phyloP scores from a whole-genome alignment of 2,329 filamentous ascomycete genomes.

The Stylonectria norvegica region DNA sequence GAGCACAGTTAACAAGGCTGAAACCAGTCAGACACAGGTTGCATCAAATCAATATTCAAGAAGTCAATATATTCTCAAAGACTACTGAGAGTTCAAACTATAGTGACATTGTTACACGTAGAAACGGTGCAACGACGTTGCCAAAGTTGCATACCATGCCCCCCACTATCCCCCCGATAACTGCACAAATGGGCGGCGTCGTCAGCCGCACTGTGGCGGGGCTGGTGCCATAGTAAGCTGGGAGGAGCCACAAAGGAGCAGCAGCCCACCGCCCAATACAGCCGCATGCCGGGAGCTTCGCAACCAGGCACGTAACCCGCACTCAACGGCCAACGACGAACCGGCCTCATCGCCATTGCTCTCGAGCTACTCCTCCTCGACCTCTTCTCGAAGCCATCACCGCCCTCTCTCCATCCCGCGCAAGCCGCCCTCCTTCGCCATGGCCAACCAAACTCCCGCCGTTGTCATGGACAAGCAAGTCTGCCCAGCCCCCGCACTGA shows the following conservation, averaged over 20 bases:
- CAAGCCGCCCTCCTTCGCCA: conserved; percentile 40
- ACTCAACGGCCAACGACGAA: conserved; percentile 23
- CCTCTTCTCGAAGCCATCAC: conserved; percentile 4
- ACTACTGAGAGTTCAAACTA: too few species aligned
- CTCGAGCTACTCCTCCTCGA: not conserved
- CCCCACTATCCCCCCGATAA: too few species aligned
- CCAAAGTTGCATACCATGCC: not conserved
- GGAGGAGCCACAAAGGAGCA: not conserved
- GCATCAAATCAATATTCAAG: too few species aligned
- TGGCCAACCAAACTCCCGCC: conserved; percentile 98
- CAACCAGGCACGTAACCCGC: conserved; percentile 27
- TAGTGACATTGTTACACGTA: too few species aligned
- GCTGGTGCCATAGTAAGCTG: conserved; percentile 9
- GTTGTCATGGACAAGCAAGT: conserved; percentile 99
- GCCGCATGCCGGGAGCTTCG: conserved; percentile 25
- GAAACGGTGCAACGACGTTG: conserved; percentile 6
- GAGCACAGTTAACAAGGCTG: too few species aligned
- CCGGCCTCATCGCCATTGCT: conserved; percentile 10
- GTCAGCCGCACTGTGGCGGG: conserved; percentile 17
- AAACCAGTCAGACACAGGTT: too few species aligned
- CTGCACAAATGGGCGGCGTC: conserved; percentile 8
- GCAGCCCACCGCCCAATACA: conserved; percentile 11
- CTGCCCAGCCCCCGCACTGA: conserved; percentile 32
- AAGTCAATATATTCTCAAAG: too few species aligned
- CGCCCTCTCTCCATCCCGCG: conserved; percentile 14